These are phyloP conservation scores for Endocalyx cinctus DNA, from an alignment of 2,329 filamentous ascomycete genomes.

Conservation along the genomic window DNA sequence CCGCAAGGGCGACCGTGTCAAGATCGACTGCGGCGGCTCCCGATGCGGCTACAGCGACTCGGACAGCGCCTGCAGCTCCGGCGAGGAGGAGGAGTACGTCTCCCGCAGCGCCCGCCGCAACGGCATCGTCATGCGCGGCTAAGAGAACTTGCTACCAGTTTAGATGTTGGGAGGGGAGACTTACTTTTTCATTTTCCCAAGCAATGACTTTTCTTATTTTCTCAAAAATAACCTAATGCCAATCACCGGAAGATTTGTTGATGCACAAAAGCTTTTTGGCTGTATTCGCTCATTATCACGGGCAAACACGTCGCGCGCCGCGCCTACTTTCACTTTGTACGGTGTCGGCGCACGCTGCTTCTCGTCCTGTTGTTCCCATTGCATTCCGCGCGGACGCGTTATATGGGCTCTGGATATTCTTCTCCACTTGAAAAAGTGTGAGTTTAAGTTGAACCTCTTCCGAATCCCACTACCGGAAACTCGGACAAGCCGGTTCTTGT, in stretches of 20 bases:
- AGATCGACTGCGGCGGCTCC: slow-evolving; percentile 88
- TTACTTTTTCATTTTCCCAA: slow-evolving; percentile 11
- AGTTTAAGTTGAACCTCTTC: no score
- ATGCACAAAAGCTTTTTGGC: slow-evolving; percentile 11
- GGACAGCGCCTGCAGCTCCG: slow-evolving; percentile 63
- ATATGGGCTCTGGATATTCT: neutral
- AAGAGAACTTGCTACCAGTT: no score
- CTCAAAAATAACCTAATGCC: slow-evolving; percentile 1
- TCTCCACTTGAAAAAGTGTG: neutral
- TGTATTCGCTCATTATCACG: slow-evolving; percentile 17
- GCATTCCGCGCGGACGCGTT: slow-evolving; percentile 17
- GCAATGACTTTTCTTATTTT: slow-evolving; percentile 2
- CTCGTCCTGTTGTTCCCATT: slow-evolving; percentile 30
- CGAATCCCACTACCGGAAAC: no score
- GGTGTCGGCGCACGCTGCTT: no score
- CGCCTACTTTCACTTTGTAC: no score
- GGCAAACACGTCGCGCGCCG: no score
- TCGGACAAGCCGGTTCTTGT: no score
- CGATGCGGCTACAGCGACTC: slow-evolving; percentile 80
- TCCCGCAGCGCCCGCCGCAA: slow-evolving; percentile 55
- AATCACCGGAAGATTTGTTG: slow-evolving; percentile 9
- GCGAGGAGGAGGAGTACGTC: slow-evolving; percentile 56
- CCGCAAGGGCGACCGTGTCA: slow-evolving; percentile 85
- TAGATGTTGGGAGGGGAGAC: no score
- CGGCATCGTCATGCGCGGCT: slow-evolving; percentile 58